These are phyloP conservation scores for Madurella mycetomatis DNA, from an alignment of 2,329 filamentous ascomycete genomes.

Conservation along the genomic window DNA sequence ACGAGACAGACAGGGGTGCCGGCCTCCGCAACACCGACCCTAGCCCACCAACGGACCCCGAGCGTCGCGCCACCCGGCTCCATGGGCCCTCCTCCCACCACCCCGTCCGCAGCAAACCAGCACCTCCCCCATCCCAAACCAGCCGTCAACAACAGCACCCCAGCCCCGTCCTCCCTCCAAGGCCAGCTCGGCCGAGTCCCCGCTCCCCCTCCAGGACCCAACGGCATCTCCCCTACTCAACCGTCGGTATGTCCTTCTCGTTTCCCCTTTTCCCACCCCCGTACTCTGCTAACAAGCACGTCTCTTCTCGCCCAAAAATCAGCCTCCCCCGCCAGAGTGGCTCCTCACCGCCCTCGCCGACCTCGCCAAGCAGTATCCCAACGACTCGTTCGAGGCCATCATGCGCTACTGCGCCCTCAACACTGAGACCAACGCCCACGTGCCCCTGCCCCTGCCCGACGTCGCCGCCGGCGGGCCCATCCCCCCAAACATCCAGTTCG, in stretches of 20 bases:
- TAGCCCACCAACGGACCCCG: constrained; percentile 44
- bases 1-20: constrained; percentile 30
- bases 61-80: constrained; percentile 39
- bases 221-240: constrained; percentile 7
- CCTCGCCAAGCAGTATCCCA: constrained; percentile 67
- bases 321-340: constrained; percentile 88
- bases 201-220: constrained; percentile 46
- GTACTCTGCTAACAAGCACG: constrained; percentile 9
- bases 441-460: constrained; percentile 39
- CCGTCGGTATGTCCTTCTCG: constrained; percentile 53
- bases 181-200: constrained; percentile 64
- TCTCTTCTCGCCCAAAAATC: constrained; percentile 5
- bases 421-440: constrained; percentile 60
- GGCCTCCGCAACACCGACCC: constrained; percentile 25
- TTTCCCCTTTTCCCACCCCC: constrained; percentile 22
- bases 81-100: constrained; percentile 50
- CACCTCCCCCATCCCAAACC: constrained; percentile 24
- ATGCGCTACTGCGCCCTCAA: constrained; percentile 90
- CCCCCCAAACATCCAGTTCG: constrained; percentile 65
- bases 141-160: constrained; percentile 15
- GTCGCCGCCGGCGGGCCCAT: constrained; percentile 42
- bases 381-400: constrained; percentile 78
- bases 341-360: constrained; percentile 68
- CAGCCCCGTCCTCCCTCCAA: constrained; percentile 34
- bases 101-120: constrained; percentile 34